Base-by-base conservation (phyloP, 805 yeast genomes). In the Starmerella floricola region DNA sequence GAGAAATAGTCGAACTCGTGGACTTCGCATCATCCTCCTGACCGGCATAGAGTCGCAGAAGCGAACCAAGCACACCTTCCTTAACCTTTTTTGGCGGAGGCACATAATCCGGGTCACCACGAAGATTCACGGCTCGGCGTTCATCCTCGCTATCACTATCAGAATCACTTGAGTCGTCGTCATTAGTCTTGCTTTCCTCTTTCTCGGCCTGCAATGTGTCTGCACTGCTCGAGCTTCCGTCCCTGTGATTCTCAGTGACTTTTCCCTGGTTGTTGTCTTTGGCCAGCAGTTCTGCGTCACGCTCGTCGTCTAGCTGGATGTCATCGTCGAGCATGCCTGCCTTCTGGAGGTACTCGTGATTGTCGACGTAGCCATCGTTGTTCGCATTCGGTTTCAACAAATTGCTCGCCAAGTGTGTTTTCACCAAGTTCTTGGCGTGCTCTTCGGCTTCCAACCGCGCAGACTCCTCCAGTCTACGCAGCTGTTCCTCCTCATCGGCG, bases 31-130 rank as follows among this genome's bases (percentile, higher is more conserved):
- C 55, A 8, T 49, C 52, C 12, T 57, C 54, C 18, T 49, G 53
- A 21, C 55, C 61, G 17, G 61, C 65, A 55, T 86, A 85, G 36
- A 86, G 65, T 46, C 76, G 71, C 49, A 86, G 66, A 48, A 86
- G 67, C 1, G 88, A 75, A 0, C 94, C 82, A 23, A 86, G 67
- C 15, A 86, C 88, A 60, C 96, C 95, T 20, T 86, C 86, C 51
- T 79, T 79, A 11, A 84, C 87, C 40, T 71, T 72, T 32, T 69
- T 65, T 0, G 80, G 81, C 6, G 79, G 74, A 0, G 78, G 72
- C 2, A 76, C 70, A 41, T 72, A 66, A 34, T 72, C 74, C 24
- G 61, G 62, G 15, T 62, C 52, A n/a, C 52, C 53, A 2, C 48
- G 42, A 26, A 46, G 23, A 19, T 26, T 71, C 18, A 38, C 44